A percentile compares a stretch with the other conserved stretches of the same genome.
These are phyloP conservation scores for Achaetomium macrosporum DNA, from an alignment of 2,329 filamentous ascomycete genomes.

Conservation along the genomic window DNA sequence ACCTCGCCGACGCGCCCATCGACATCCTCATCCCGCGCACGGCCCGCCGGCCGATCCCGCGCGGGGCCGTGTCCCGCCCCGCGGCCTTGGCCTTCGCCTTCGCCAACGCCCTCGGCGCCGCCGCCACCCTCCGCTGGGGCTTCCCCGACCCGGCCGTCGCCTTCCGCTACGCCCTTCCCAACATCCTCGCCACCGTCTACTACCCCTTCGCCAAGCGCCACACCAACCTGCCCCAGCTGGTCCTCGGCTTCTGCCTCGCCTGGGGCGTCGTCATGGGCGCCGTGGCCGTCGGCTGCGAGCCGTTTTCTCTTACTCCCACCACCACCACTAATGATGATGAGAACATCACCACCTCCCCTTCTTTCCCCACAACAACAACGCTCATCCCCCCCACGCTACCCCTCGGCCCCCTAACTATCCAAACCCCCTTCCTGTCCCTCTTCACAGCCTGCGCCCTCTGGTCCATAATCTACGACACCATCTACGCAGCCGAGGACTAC, in stretches of 20 bases:
- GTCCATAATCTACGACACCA: slow-evolving; percentile 2
- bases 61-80: slow-evolving; percentile 29
- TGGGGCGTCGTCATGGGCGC: slow-evolving; percentile 30
- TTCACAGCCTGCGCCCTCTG: neutral
- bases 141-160: slow-evolving; percentile 15
- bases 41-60: slow-evolving; percentile 30
- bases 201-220: slow-evolving; percentile 34
- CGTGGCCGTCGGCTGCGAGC: neutral
- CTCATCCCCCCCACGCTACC: neutral
- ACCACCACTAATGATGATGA: neutral
- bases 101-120: slow-evolving; percentile 25
- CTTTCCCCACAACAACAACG: neutral
- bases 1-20: slow-evolving; percentile 31
- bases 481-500: neutral
- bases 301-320: neutral
- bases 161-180: slow-evolving; percentile 20
- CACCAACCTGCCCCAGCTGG: slow-evolving; percentile 32
- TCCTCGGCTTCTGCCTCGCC: slow-evolving; percentile 31
- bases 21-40: slow-evolving; percentile 30
- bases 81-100: slow-evolving; percentile 29
- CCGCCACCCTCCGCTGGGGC: slow-evolving; percentile 18
- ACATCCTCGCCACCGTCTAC: slow-evolving; percentile 25
- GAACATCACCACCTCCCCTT: no score
- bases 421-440: neutral
- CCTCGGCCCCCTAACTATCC: neutral